Evolutionary conservation across 1,284 basidiomycete species (phyloP).

Genomic region (Vanrija sp.): DNA sequence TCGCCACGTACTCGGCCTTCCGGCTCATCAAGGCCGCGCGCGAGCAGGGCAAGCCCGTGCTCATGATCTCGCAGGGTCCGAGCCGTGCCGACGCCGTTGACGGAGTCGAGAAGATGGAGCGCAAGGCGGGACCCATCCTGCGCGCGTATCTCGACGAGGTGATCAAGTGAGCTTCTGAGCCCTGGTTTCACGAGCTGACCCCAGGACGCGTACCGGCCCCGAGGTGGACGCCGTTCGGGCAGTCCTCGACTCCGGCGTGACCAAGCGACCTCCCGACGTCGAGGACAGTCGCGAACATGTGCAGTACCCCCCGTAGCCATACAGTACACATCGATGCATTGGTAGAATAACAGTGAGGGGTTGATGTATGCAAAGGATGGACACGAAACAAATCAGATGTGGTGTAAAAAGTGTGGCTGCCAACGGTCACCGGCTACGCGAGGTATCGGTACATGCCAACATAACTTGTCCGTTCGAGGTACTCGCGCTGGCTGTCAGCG

Average conservation of each 20-base stretch:
- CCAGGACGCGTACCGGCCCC: conserved; percentile 29
- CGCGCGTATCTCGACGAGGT: conserved; percentile 53
- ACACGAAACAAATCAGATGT: background rate
- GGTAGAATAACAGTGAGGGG: conserved; percentile 1
- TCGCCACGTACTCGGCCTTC: conserved; percentile 89
- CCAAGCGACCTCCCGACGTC: too few relatives aligned
- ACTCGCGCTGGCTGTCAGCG: conserved; percentile 38
- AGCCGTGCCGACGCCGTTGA: conserved; percentile 73
- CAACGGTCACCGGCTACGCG: conserved; percentile 21
- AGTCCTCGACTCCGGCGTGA: conserved; percentile 35
- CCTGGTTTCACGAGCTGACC: too few relatives aligned
- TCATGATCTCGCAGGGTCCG: conserved; percentile 80
- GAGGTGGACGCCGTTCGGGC: conserved; percentile 35
- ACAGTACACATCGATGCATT: background rate
- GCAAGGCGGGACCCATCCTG: conserved; percentile 65
- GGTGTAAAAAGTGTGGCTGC: too few relatives aligned
- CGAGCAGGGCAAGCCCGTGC: conserved; percentile 67
- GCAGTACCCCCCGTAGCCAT: too few relatives aligned
- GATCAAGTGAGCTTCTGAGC: conserved; percentile 38
- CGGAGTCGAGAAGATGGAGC: conserved; percentile 71
- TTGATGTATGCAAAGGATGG: background rate
- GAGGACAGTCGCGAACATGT: too few relatives aligned
- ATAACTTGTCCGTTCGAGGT: conserved; percentile 43
- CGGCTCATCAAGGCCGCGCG: conserved; percentile 76
- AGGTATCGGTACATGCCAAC: conserved; percentile 46